Percentiles rank a stretch among this genome's conserved stretches.
Evolutionary conservation across 345 rosid genomes (phyloP).

Genomic region (Heritiera littoralis): DNA sequence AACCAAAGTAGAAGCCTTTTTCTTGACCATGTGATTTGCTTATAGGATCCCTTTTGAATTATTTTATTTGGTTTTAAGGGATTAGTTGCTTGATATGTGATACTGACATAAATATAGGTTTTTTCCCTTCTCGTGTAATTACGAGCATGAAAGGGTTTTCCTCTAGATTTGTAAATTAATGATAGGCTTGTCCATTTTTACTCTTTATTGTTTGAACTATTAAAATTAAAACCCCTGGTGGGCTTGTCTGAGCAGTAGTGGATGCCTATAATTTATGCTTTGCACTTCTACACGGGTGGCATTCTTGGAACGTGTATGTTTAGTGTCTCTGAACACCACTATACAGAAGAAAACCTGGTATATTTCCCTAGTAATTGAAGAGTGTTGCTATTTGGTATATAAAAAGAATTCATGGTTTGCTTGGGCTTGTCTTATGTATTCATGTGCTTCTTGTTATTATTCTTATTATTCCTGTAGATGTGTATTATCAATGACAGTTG

Average conservation of each 20-base stretch:
- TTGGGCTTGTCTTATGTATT: not conserved
- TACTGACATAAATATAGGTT: not conserved
- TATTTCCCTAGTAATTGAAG: slow-evolving; percentile 20
- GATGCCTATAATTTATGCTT: not conserved
- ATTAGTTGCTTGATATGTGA: not conserved
- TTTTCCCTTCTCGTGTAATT: not conserved
- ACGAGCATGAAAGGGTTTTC: not conserved
- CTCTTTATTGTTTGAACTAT: not conserved
- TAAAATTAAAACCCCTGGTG: not conserved
- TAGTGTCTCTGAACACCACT: slow-evolving; percentile 24
- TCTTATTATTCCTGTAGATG: not conserved
- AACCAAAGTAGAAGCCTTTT: not conserved
- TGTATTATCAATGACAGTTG: slow-evolving; percentile 9
- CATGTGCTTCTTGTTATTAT: slow-evolving; percentile 9
- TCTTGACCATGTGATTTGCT: not conserved
- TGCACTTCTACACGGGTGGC: slow-evolving; percentile 31
- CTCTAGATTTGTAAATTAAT: not conserved
- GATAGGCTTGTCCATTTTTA: not conserved
- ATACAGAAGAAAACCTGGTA: slow-evolving; percentile 42
- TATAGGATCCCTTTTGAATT: not conserved
- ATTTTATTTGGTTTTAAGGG: not conserved
- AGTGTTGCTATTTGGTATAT: not conserved
- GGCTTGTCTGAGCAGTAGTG: not conserved
- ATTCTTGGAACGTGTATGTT: slow-evolving; percentile 46
- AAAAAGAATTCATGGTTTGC: slow-evolving; percentile 2